phyloP scores from a whole-genome alignment of 2,329 filamentous ascomycete genomes.

The Pseudogymnoascus sp. region DNA sequence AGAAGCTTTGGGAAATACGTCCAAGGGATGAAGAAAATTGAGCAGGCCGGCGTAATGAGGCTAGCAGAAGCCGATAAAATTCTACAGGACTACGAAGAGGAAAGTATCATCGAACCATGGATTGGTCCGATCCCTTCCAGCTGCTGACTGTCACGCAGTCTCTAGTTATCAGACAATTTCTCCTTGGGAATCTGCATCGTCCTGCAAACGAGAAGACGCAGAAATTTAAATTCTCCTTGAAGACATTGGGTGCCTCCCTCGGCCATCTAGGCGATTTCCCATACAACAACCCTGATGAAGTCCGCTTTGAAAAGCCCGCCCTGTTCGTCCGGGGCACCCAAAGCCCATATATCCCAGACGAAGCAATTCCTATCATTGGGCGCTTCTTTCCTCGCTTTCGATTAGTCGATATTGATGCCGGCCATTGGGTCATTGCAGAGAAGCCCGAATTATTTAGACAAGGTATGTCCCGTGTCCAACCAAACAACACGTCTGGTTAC shows the following conservation, averaged over 20 bases:
- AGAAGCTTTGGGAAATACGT: constrained; percentile 74
- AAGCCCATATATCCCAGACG: constrained; percentile 74
- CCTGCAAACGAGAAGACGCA: constrained; percentile 44
- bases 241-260: constrained; percentile 59
- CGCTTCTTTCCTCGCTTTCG: constrained; percentile 75
- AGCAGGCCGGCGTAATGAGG: constrained; percentile 57
- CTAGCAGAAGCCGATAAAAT: constrained; percentile 76
- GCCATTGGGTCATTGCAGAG: constrained; percentile 88
- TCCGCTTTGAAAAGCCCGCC: constrained; percentile 67
- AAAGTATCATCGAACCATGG: constrained; percentile 26
- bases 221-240: constrained; percentile 74
- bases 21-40: constrained; percentile 75
- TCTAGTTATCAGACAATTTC: constrained; percentile 76
- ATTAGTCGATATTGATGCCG: constrained; percentile 66
- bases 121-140: not conserved
- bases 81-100: constrained; percentile 64
- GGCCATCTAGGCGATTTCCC: constrained; percentile 82
- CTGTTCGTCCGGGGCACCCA: constrained; percentile 72
- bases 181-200: constrained; percentile 75
- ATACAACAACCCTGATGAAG: constrained; percentile 62
- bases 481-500: not conserved
- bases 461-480: constrained; percentile 43
- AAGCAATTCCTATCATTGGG: constrained; percentile 70
- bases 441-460: constrained; percentile 70
- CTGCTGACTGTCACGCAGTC: constrained; percentile 36